Evolutionary conservation across 805 yeast species (phyloP).

Genomic region (Candida corydali): DNA sequence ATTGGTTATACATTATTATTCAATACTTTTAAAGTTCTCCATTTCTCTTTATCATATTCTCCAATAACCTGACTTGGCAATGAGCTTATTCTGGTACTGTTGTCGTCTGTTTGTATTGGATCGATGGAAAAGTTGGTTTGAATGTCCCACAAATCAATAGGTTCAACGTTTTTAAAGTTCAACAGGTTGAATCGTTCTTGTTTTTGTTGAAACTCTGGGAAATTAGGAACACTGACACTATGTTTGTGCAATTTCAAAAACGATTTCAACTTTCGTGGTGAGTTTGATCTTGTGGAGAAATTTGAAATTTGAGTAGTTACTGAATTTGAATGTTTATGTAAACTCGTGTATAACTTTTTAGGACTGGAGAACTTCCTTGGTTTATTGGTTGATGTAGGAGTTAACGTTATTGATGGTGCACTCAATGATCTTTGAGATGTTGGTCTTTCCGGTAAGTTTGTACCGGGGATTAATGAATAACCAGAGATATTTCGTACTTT

Average conservation of each 20-base stretch:
- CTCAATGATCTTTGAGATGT: slow-evolving; percentile 14
- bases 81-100: slow-evolving; percentile 36
- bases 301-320: slow-evolving; percentile 1
- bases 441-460: slow-evolving; percentile 19
- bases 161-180: slow-evolving; percentile 2
- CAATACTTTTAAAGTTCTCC: slow-evolving; percentile 49
- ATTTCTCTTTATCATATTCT: slow-evolving; percentile 62
- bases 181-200: slow-evolving; percentile 4
- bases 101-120: slow-evolving; percentile 10
- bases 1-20: slow-evolving; percentile 1
- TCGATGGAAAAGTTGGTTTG: slow-evolving; percentile 28
- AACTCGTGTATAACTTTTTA: slow-evolving; percentile 16
- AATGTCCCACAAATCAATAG: slow-evolving; percentile 23
- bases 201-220: background rate
- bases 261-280: slow-evolving; percentile 27
- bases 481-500: slow-evolving; percentile 3
- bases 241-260: slow-evolving; percentile 5
- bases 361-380: slow-evolving; percentile 35
- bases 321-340: slow-evolving; percentile 8
- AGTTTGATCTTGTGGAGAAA: slow-evolving; percentile 18
- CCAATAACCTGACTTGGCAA: slow-evolving; percentile 58
- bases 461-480: background rate
- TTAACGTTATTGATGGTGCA: background rate
- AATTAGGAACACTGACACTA: slow-evolving; percentile 7
- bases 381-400: slow-evolving; percentile 14